Percentiles rank a stretch among this genome's conserved stretches.
phyloP scores from a whole-genome alignment of 2,329 filamentous ascomycete species.

The Penicillium aurantiogriseum region DNA sequence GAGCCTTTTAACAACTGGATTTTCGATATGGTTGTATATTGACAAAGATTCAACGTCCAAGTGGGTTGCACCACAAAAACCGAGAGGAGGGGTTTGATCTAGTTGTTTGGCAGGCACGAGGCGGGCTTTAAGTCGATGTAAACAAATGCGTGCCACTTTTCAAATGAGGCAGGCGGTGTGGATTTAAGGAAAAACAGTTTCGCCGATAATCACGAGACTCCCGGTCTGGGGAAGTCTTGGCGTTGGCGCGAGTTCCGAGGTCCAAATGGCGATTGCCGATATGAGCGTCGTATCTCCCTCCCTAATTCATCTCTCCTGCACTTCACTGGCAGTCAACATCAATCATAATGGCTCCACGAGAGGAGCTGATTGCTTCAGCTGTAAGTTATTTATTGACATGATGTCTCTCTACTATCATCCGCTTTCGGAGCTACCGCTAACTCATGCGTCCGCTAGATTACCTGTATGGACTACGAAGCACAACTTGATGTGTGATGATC shows the following conservation, averaged over 20 bases:
- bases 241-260: constrained; percentile 36
- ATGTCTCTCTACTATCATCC: constrained; percentile 20
- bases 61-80: constrained; percentile 10
- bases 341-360: constrained; percentile 73
- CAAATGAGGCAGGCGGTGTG: constrained; percentile 32
- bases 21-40: not conserved
- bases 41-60: constrained; percentile 3
- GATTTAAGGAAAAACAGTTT: constrained; percentile 19
- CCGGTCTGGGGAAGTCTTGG: constrained; percentile 33
- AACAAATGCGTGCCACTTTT: constrained; percentile 36
- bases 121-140: constrained; percentile 26
- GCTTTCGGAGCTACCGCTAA: constrained; percentile 31
- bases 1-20: not conserved
- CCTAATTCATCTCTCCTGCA: constrained; percentile 12
- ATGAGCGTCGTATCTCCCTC: constrained; percentile 17
- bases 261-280: constrained; percentile 34
- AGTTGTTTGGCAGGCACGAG: constrained; percentile 16
- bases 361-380: constrained; percentile 86
- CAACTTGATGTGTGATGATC: constrained; percentile 2
- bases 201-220: constrained; percentile 31
- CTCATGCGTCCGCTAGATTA: constrained; percentile 41
- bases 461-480: constrained; percentile 45
- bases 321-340: constrained; percentile 12
- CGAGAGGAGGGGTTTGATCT: constrained; percentile 21
- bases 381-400: constrained; percentile 48